Percentiles rank a stretch among this genome's conserved stretches.
Evolutionary conservation across 106 monocot species (phyloP).

Genomic region (Dioscorea zingiberensis): DNA sequence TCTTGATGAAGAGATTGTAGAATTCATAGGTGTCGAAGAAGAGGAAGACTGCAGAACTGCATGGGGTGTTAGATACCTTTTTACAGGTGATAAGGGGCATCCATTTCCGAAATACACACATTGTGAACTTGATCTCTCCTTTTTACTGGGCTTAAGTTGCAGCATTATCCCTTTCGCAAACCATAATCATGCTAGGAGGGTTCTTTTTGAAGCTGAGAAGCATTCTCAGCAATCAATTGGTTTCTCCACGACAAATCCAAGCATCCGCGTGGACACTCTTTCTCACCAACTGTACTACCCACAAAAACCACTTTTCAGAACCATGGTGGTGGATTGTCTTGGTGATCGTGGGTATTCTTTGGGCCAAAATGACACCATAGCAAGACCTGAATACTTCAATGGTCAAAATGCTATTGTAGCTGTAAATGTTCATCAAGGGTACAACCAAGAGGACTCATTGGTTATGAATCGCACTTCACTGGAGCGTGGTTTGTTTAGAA

Average conservation of each 20-base stretch:
- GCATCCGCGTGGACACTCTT: slow-evolving; percentile 67
- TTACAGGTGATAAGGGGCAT: slow-evolving; percentile 12
- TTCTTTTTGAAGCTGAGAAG: slow-evolving; percentile 84
- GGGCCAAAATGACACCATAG: slow-evolving; percentile 25
- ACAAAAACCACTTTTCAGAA: slow-evolving; percentile 83
- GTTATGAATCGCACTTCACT: slow-evolving; percentile 83
- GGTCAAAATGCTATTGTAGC: slow-evolving; percentile 98
- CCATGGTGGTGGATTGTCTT: slow-evolving; percentile 62
- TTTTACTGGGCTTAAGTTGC: slow-evolving; percentile 80
- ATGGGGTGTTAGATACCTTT: slow-evolving; percentile 67
- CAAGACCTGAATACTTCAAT: slow-evolving; percentile 81
- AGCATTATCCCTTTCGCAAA: slow-evolving; percentile 95
- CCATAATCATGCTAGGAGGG: slow-evolving; percentile 87
- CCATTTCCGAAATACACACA: slow-evolving; percentile 46
- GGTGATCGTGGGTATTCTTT: slow-evolving; percentile 31
- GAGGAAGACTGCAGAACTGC: slow-evolving; percentile 82
- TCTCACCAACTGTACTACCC: slow-evolving; percentile 92
- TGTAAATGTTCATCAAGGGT: slow-evolving; percentile 95
- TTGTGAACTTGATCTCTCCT: slow-evolving; percentile 82
- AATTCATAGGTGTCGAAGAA: slow-evolving; percentile 90
- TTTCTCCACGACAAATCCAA: slow-evolving; percentile 73
- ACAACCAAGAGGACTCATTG: slow-evolving; percentile 96
- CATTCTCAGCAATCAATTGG: slow-evolving; percentile 97
- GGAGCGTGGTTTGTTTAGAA: slow-evolving; percentile 89
- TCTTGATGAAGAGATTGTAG: slow-evolving; percentile 62